These are phyloP conservation scores for Elsinoe batatas DNA, from an alignment of 2,329 filamentous ascomycete genomes.

Conservation along the genomic window DNA sequence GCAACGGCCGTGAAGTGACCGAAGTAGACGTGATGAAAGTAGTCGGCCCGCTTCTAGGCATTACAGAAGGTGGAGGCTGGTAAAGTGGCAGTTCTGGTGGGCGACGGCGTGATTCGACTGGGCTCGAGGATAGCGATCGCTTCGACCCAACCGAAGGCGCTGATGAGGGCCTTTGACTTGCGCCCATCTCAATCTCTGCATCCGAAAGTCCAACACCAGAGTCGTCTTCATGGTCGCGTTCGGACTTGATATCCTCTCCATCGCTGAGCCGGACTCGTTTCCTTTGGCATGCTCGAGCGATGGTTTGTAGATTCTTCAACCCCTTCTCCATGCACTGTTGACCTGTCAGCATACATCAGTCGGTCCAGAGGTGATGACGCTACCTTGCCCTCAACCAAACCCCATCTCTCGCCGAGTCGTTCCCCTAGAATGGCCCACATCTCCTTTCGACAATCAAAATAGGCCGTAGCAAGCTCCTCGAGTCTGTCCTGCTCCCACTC, in stretches of 20 bases:
- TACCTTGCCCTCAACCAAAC: conserved; percentile 74
- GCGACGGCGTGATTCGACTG: conserved; percentile 23
- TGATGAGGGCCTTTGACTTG: conserved; percentile 14
- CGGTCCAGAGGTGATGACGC: conserved; percentile 25
- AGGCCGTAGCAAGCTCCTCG: conserved; percentile 64
- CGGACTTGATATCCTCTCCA: conserved; percentile 26
- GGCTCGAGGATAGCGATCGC: not conserved
- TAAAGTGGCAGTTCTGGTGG: conserved; percentile 25
- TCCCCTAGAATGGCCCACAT: conserved; percentile 70
- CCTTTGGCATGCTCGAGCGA: conserved; percentile 54
- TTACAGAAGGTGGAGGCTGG: conserved; percentile 24
- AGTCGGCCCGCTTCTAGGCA: not conserved
- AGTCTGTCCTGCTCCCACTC: conserved; percentile 72
- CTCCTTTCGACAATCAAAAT: conserved; percentile 68
- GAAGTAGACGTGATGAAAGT: not conserved
- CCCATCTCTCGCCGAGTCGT: conserved; percentile 46
- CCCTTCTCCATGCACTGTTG: conserved; percentile 71
- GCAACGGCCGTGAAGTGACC: not conserved
- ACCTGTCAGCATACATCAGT: conserved; percentile 22
- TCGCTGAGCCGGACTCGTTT: conserved; percentile 44
- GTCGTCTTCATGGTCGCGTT: conserved; percentile 48
- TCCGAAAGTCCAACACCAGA: conserved; percentile 54
- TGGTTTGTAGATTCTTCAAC: conserved; percentile 67
- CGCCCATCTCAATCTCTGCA: conserved; percentile 32
- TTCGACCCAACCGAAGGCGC: not conserved